These are phyloP conservation scores for Brassica nigra DNA, from an alignment of 345 rosid genomes.

Conservation along the genomic window DNA sequence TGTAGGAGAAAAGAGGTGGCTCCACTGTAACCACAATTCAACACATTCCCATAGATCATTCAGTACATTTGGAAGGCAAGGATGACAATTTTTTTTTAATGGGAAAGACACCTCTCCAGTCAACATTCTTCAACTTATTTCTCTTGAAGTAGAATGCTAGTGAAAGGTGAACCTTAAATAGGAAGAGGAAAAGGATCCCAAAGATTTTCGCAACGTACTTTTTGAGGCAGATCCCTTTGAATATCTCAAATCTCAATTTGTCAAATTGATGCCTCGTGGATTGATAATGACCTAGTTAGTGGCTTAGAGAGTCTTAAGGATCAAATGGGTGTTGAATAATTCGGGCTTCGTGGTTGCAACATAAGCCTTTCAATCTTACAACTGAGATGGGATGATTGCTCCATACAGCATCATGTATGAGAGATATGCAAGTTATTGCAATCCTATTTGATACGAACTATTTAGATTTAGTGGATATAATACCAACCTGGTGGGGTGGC, in stretches of 20 bases:
- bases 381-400: not conserved
- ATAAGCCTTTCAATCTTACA: not conserved
- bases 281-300: not conserved
- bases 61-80: too few species aligned
- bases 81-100: too few species aligned
- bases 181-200: not conserved
- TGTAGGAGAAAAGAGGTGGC: too few species aligned
- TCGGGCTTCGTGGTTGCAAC: not conserved
- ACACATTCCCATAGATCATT: too few species aligned
- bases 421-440: not conserved
- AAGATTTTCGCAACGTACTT: not conserved
- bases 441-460: not conserved
- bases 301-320: not conserved
- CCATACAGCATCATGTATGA: not conserved
- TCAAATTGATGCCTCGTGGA: not conserved
- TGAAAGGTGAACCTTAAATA: not conserved
- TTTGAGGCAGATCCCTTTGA: not conserved
- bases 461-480: not conserved
- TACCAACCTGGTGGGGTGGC: not conserved
- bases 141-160: too few species aligned
- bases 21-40: too few species aligned
- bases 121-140: too few species aligned
- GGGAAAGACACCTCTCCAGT: too few species aligned
- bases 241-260: not conserved
- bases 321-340: not conserved